A percentile compares a stretch with the other conserved stretches of the same genome.
phyloP scores from a whole-genome alignment of 2,329 filamentous ascomycete genomes.

The Didymella pomorum region DNA sequence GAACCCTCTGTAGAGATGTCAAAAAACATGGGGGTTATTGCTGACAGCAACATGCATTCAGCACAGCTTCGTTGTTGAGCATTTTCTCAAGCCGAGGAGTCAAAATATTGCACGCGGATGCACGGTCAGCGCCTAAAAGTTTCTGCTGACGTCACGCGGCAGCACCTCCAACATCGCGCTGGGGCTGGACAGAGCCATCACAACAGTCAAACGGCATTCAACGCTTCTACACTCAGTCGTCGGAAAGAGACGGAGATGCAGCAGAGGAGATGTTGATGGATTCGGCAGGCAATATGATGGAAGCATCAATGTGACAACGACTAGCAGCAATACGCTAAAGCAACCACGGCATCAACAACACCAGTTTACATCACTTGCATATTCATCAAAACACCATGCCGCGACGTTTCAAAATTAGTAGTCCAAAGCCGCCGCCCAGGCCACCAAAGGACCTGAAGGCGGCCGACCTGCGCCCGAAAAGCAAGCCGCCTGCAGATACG shows the following conservation, averaged over 20 bases:
- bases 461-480: neutral
- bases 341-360: neutral
- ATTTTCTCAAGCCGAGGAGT: neutral
- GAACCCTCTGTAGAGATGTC: neutral
- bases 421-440: neutral
- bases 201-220: neutral
- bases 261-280: neutral
- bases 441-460: neutral
- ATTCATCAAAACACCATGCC: neutral
- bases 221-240: neutral
- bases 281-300: neutral
- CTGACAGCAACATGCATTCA: neutral
- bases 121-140: constrained; percentile 20
- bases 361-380: neutral
- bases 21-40: neutral
- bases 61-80: neutral
- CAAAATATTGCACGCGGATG: constrained; percentile 10
- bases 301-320: neutral
- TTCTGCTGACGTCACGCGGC: constrained; percentile 24
- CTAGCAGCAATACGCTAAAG: neutral
- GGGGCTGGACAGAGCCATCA: neutral
- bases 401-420: neutral
- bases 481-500: neutral
- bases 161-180: constrained; percentile 8
- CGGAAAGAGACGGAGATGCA: neutral